Conservation (phyloP, 2,329 filamentous ascomycete species). For the Aschersonia sp. region DNA sequence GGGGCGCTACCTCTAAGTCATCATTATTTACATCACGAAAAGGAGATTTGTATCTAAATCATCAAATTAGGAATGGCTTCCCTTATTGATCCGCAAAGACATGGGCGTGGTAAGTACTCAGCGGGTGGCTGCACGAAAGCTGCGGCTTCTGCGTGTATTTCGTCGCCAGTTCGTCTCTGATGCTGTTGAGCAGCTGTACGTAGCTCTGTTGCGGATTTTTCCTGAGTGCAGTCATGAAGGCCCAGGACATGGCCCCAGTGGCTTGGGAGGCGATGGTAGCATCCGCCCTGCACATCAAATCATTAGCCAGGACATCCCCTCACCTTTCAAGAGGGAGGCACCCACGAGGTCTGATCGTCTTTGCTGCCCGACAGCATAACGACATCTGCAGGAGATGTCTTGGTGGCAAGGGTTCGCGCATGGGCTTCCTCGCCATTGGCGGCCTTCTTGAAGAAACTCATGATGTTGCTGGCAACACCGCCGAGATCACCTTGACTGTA, state of each 20-base stretch:
- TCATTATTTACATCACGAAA: slow-evolving; percentile 40
- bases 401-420: slow-evolving; percentile 68
- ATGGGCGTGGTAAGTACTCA: slow-evolving; percentile 49
- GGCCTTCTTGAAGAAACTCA: slow-evolving; percentile 81
- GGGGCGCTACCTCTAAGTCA: neutral
- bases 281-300: slow-evolving; percentile 50
- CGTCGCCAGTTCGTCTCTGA: slow-evolving; percentile 75
- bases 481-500: slow-evolving; percentile 61
- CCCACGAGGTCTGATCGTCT: slow-evolving; percentile 84
- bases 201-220: slow-evolving; percentile 98
- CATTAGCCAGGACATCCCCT: neutral
- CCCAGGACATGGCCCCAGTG: slow-evolving; percentile 96
- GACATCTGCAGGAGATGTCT: slow-evolving; percentile 89
- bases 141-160: slow-evolving; percentile 94
- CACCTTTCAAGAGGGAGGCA: slow-evolving; percentile 14
- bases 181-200: slow-evolving; percentile 89
- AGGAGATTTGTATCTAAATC: slow-evolving; percentile 41
- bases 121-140: slow-evolving; percentile 87
- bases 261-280: slow-evolving; percentile 83
- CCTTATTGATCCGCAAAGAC: slow-evolving; percentile 4
- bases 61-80: slow-evolving; percentile 5
- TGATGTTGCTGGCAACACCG: slow-evolving; percentile 65
- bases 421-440: slow-evolving; percentile 69
- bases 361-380: slow-evolving; percentile 98
- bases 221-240: slow-evolving; percentile 82